Evolutionary conservation across 2,329 filamentous ascomycete species (phyloP).

Genomic region (Colletotrichum viniferum): DNA sequence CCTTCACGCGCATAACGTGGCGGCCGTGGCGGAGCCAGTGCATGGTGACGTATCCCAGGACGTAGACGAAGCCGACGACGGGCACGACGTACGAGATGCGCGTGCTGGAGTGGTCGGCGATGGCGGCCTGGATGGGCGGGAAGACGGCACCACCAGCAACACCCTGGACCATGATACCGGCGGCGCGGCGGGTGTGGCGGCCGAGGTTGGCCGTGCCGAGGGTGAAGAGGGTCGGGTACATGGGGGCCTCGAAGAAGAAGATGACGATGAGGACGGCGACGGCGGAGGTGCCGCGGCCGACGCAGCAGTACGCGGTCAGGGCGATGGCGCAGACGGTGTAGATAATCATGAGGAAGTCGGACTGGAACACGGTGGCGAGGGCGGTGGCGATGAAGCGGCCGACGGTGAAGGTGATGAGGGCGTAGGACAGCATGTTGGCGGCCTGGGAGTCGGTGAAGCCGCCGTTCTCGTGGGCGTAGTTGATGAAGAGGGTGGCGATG

Average conservation of each 20-base stretch:
- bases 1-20: slow-evolving; percentile 34
- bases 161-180: slow-evolving; percentile 62
- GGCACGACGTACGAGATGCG: slow-evolving; percentile 48
- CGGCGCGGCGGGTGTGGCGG: slow-evolving; percentile 76
- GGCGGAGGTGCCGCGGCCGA: slow-evolving; percentile 51
- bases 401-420: slow-evolving; percentile 49
- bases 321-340: slow-evolving; percentile 53
- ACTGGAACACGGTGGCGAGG: slow-evolving; percentile 54
- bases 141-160: slow-evolving; percentile 61
- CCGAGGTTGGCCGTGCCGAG: slow-evolving; percentile 66
- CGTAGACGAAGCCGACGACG: slow-evolving; percentile 45
- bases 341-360: slow-evolving; percentile 18
- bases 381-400: slow-evolving; percentile 59
- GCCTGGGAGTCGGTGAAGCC: slow-evolving; percentile 44
- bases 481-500: slow-evolving; percentile 73
- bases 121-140: slow-evolving; percentile 55
- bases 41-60: slow-evolving; percentile 31
- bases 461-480: slow-evolving; percentile 63
- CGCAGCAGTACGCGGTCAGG: slow-evolving; percentile 8
- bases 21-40: slow-evolving; percentile 36
- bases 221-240: slow-evolving; percentile 64
- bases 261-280: slow-evolving; percentile 60
- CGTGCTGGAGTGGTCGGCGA: slow-evolving; percentile 41
- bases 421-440: slow-evolving; percentile 27
- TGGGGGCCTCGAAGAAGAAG: slow-evolving; percentile 62